Base-by-base conservation (phyloP, 495 filamentous ascomycete genomes). In the Aspergillus sparsus region DNA sequence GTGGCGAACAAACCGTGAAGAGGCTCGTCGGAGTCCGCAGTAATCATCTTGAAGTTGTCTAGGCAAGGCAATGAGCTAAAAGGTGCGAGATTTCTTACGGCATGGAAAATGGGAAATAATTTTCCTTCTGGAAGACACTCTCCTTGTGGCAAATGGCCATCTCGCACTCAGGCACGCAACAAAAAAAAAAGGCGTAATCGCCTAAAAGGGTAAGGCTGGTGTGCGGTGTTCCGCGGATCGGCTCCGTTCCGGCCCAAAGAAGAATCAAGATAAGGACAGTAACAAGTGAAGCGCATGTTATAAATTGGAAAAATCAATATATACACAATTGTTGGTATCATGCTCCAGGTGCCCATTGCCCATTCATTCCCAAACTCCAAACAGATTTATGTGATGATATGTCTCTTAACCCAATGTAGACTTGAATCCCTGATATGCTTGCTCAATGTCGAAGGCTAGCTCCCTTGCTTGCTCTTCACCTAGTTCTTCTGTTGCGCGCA, bases 401-500 rank as follows among this genome's bases (percentile, higher is more conserved):
- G 3, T 12, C 35, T 16, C 32, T 66, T 56, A 85, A 45, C 74
- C 84, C 69, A 91, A 70, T 0, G 83, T 87, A 18, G 78, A 82
- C 75, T 96, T 96, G 72, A 97, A 97, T 7, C 92, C 93, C 60
- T 92, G 83, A 71, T 97, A 97, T 21, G 92, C 93, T 58, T 87
- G 87, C 67, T 94, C 89, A 71, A 94, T 94, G 69, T 96, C 90
- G 70, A 95, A 85, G 39, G 90, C 83, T 64, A 98, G 78, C 72
- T 99, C 89, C 49, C 95, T 80, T 6, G 88, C 88, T 74, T 97
- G 91, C 13, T 92, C 88, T 66, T 97, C 89, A 58, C 79, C 87
- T 66, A 99, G 74, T 71, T 97, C 92, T 62, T 97, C 92, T 2
- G 91, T 91, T 18, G 91, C 93, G 63, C 91, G 88, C 94, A 98